These are phyloP conservation scores for Mucor mucedo DNA, from an alignment of 371 early-diverging fungal species.

Conservation along the genomic window DNA sequence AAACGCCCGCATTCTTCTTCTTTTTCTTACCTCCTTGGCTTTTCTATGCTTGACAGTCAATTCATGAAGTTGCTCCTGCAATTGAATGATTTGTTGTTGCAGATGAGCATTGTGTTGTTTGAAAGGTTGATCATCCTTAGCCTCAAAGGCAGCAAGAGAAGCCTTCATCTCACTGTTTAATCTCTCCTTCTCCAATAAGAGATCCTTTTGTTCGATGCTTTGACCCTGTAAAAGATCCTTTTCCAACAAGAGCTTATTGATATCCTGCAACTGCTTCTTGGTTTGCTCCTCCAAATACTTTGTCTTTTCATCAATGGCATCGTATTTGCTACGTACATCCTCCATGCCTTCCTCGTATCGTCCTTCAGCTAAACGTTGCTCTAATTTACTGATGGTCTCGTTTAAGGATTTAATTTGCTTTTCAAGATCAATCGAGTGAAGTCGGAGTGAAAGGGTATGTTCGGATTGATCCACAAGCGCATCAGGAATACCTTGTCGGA, in stretches of 20 bases:
- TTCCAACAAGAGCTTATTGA: constrained; percentile 71
- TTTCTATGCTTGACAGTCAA: constrained; percentile 65
- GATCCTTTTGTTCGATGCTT: constrained; percentile 61
- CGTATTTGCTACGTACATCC: constrained; percentile 37
- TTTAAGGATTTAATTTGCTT: constrained; percentile 49
- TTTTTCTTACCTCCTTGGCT: constrained; percentile 73
- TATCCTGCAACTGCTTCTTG: constrained; percentile 63
- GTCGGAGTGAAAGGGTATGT: constrained; percentile 42
- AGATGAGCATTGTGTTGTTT: constrained; percentile 63
- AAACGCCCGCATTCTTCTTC: neutral
- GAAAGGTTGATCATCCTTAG: constrained; percentile 67
- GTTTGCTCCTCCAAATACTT: constrained; percentile 64
- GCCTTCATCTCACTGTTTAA: constrained; percentile 67
- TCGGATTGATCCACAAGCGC: constrained; percentile 41
- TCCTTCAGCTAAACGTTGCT: constrained; percentile 43
- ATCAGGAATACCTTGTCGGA: constrained; percentile 57
- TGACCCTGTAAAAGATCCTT: constrained; percentile 66
- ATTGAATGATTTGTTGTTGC: constrained; percentile 54
- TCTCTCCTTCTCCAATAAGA: constrained; percentile 59
- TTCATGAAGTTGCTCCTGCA: constrained; percentile 69
- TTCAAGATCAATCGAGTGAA: constrained; percentile 50
- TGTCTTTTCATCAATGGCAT: constrained; percentile 46
- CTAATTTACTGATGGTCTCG: constrained; percentile 34
- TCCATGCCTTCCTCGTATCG: constrained; percentile 45
- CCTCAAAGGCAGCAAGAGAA: constrained; percentile 71